Evolutionary conservation across 495 filamentous ascomycete genomes (phyloP), one percentile per base, ranked within the genome.

Genomic region (Xylaria grammica): DNA sequence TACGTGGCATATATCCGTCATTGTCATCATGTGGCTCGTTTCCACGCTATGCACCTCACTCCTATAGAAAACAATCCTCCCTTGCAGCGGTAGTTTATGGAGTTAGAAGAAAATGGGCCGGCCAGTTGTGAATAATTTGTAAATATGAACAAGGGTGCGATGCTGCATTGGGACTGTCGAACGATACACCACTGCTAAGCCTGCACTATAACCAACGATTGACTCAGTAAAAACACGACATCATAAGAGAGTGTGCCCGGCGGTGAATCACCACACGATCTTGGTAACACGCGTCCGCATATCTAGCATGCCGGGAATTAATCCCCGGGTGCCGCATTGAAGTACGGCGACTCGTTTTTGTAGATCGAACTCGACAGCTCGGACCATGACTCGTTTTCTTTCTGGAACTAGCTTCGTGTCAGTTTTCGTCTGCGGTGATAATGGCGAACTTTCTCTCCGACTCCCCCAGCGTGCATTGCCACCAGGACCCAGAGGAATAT

Each of bases 331-430:
- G 38, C 82, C 83, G 24, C 83, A 81, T 65, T 81, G 72, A 6
- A 86, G 72, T 0, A 72, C 70, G 10, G 83, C 83, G 30, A 76
- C 77, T 29, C 78, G 73, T 67, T 78, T 73, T 27, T 80, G 80
- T 56, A 86, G 69, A 52, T 85, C 78, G 59, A 86, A 85, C 67
- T 84, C 72, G 62, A 85, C 82, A 22, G 81, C 78, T 59, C 79
- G 74, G 30, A 86, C 81, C 81, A 85, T 85, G 51, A 85, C 80
- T 8, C 83, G 78, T 70, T 74, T 81, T 34, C 83, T 80, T 24
- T 80, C 81, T 0, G 81, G 79, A 26, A 81, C 72, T 8, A 55
- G 9, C 52, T 65, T 71, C 50, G 59, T 67, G 22, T 59, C 60
- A 42, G 71, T 48, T 3, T 66, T 56, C 27, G 32, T 44, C 11